Conservation (phyloP, 1,284 basidiomycete genomes). For the Hemileccinum hortonii region DNA sequence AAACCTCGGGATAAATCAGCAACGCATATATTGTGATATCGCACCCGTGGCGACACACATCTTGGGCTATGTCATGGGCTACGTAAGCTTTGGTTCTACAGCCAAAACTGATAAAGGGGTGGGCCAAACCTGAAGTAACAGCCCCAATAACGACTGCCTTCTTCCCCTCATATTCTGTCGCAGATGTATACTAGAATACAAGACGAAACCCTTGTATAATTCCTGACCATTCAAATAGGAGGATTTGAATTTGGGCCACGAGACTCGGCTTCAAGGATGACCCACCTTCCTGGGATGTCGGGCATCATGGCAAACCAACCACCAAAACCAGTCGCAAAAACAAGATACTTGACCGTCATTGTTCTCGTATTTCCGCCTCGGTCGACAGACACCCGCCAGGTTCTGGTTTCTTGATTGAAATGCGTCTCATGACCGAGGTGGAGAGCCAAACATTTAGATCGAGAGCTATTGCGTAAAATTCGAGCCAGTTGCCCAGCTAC, state of each 20-base stretch:
- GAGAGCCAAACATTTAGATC: constrained; percentile 58
- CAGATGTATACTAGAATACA: constrained; percentile 42
- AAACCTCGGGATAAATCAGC: not conserved
- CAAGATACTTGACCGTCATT: constrained; percentile 36
- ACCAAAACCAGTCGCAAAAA: constrained; percentile 41
- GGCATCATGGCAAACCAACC: constrained; percentile 37
- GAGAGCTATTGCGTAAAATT: constrained; percentile 50
- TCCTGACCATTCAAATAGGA: constrained; percentile 14
- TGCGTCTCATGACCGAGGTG: constrained; percentile 38
- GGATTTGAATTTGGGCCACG: not conserved
- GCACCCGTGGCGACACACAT: constrained; percentile 16
- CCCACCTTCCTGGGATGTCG: constrained; percentile 22
- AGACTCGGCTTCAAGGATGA: not conserved
- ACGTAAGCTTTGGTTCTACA: not conserved
- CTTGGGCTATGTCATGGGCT: constrained; percentile 33
- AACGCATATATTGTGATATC: constrained; percentile 26
- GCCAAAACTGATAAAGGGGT: not conserved
- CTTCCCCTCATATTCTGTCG: constrained; percentile 28
- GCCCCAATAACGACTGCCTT: constrained; percentile 29
- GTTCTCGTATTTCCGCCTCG: constrained; percentile 22
- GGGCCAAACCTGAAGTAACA: constrained; percentile 27
- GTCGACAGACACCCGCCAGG: constrained; percentile 36
- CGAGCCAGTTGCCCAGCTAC: constrained; percentile 58
- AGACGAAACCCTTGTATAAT: constrained; percentile 14
- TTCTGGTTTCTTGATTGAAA: constrained; percentile 30